Evolutionary conservation across 2,329 filamentous ascomycete genomes (phyloP).

Genomic region (Calonectria multiphialidica): DNA sequence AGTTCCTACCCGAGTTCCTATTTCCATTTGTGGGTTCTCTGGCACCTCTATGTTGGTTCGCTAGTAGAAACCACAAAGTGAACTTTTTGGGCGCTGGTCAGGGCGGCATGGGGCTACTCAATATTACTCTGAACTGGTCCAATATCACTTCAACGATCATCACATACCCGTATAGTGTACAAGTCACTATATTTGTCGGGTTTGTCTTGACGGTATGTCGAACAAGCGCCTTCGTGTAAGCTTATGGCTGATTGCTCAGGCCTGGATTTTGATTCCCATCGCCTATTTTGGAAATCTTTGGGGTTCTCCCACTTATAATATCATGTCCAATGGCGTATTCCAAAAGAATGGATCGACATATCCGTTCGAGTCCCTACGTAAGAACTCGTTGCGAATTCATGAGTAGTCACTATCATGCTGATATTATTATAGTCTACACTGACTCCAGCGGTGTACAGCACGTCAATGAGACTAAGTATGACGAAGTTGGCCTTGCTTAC

Average conservation of each 20-base stretch:
- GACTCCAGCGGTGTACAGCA: conserved; percentile 49
- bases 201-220: conserved; percentile 58
- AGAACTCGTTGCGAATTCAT: background rate
- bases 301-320: conserved; percentile 58
- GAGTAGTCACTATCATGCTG: background rate
- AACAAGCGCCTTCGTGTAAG: background rate
- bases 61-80: conserved; percentile 66
- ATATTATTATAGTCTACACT: background rate
- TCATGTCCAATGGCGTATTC: conserved; percentile 72
- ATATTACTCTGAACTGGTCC: conserved; percentile 71
- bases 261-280: conserved; percentile 69
- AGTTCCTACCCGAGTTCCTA: conserved; percentile 71
- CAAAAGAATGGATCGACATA: conserved; percentile 15
- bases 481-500: conserved; percentile 65
- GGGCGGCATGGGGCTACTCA: conserved; percentile 73
- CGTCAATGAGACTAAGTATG: conserved; percentile 63
- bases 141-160: conserved; percentile 65
- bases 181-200: conserved; percentile 66
- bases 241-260: conserved; percentile 41
- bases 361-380: conserved; percentile 40
- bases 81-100: conserved; percentile 72
- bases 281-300: conserved; percentile 70
- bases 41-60: conserved; percentile 74
- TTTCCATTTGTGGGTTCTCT: conserved; percentile 71
- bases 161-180: conserved; percentile 70